Evolutionary conservation across 106 monocot species (phyloP), one percentile per base, ranked within the genome.

Genomic region (Dactylorhiza incarnata): DNA sequence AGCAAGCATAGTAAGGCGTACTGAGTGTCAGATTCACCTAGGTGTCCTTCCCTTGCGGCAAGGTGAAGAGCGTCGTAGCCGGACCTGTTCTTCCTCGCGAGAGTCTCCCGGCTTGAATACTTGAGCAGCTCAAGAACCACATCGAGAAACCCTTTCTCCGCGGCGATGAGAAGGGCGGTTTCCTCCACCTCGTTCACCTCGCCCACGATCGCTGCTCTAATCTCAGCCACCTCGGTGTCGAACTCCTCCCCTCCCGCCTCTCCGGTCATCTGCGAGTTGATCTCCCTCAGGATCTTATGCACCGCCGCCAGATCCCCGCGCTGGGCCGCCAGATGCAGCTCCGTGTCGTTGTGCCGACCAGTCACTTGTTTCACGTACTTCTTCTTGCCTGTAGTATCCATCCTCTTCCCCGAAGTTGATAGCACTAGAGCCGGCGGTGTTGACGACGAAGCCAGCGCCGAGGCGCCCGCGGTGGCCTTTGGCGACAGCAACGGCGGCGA

Each of bases 351-450:
- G 76, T 84, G 86, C 52, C 83, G 78, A 6, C 89, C 89, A 6
- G 89, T 89, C 54, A 89, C 89, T 83, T 89, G 89, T 74, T 85
- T 85, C 81, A 89, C 86, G 76, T 89, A 89, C 76, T 86, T 85
- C 78, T 86, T 85, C 74, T 79, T 77, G 54, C 76, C 75, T 46
- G 80, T 47, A 65, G 73, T 73, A 50, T 83, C 83, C 73, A 89
- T 83, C 52, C 79, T 20, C 82, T 87, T 87, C 45, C 82, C 84
- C 26, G 87, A 87, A 51, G 76, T 82, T 3, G 84, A 85, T 7
- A 87, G 48, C 61, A 87, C 83, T 58, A 87, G 74, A 37, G 86
- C 81, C 11, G 86, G 83, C 10, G 74, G 50, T n/a, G 45, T 53
- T 23, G 50, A 2, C 50, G 77, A 50, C 14, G 71, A 71, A n/a